Evolutionary conservation across 495 filamentous ascomycete genomes (phyloP), one percentile per base, ranked within the genome.

Genomic region (Penicillium bialowiezense): DNA sequence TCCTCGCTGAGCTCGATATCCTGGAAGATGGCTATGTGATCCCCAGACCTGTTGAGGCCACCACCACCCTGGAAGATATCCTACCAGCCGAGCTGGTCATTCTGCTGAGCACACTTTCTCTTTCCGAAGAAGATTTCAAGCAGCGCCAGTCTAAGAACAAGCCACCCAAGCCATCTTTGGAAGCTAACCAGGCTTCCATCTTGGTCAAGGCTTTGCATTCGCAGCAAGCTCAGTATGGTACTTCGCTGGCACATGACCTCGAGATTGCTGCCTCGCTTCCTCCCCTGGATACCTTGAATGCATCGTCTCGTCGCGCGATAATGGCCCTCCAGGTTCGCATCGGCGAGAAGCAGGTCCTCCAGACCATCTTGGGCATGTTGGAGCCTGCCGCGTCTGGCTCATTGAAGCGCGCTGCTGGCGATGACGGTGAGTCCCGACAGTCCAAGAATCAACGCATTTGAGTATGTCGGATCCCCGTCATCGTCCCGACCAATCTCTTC

Each of bases 301-400:
- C 36, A 29, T 60, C 58, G 5, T 14, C 52, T 12, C 63, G 68
- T 5, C 70, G 86, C 41, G 69, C 55, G 32, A 75, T 63, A 35
- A 90, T 90, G 84, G 90, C 91, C 0, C 56, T 89, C 3, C 72
- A 87, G 51, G 87, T 96, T 29, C 80, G 91, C 38, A 66, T 83
- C 29, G 91, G 91, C 7, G 91, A 96, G 67, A 95, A 95, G 60
- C 70, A 77, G 45, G 71, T 95, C n/a, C 83, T 63, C 62, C 74
- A 70, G 70, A 71, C 59, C 76, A 72, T 70, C 13, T 51, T 53
- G 21, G 63, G 64, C 29, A 62, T 69, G 54, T 62, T 81, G 18
- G 52, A 63, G 19, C 50, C 51, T 33, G 52, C 50, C 19, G 24
- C 58, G 3, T 39, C 50, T 14, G 56, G 45, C 13, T 65, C 68